Evolutionary conservation across 306 rosid genomes (phyloP).

Genomic region (Oemleria cerasiformis): DNA sequence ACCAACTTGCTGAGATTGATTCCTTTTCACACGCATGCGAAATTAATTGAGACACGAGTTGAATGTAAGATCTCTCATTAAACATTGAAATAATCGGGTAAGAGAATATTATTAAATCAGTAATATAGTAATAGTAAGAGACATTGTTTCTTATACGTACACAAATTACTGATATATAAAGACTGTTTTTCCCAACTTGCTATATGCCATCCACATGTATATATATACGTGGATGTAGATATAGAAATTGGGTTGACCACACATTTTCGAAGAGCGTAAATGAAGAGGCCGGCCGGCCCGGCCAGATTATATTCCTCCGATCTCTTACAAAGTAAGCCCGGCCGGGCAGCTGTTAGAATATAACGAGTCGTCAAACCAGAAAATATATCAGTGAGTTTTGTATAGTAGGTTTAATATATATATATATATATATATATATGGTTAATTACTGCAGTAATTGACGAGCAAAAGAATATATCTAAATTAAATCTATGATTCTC

Average conservation of each 20-base stretch:
- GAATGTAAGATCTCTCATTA: too few species aligned
- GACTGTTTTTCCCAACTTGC: neutral
- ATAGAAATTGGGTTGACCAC: neutral
- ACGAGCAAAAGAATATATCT: too few species aligned
- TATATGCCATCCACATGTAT: constrained; percentile 3
- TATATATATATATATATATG: too few species aligned
- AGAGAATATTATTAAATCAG: too few species aligned
- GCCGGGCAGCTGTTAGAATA: neutral
- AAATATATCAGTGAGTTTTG: neutral
- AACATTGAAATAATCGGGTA: too few species aligned
- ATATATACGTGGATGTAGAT: neutral
- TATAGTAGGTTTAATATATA: too few species aligned
- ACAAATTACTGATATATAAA: neutral
- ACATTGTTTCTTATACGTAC: too few species aligned
- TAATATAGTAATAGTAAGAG: too few species aligned
- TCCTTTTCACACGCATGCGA: constrained; percentile 37
- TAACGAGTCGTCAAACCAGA: neutral
- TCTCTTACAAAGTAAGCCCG: neutral
- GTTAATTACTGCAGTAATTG: too few species aligned
- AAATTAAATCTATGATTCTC: too few species aligned
- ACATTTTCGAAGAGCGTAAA: neutral
- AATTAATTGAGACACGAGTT: too few species aligned
- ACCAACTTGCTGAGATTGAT: constrained; percentile 53
- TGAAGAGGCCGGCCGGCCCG: neutral
- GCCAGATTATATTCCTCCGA: neutral